Evolutionary conservation across 768 basidiomycete genomes (phyloP), one percentile per base, ranked within the genome.

Genomic region (Pleurotus salmoneostramineus): DNA sequence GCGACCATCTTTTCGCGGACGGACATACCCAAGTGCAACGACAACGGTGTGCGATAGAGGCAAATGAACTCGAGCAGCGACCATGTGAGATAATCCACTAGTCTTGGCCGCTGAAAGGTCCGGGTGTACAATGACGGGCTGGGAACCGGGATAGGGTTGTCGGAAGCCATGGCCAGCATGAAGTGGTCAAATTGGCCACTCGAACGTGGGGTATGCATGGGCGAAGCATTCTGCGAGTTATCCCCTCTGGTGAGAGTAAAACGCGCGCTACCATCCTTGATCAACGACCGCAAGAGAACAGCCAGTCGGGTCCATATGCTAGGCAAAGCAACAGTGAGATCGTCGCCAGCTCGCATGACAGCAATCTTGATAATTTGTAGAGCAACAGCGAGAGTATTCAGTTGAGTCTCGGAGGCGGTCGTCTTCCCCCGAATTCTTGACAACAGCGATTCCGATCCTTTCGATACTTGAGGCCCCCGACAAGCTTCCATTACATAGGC

Each of bases 11-110:
- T 88, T 68, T 88, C 87, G 62, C 82, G 80, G n/a, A 81, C 72
- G 58, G 89, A 79, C 2, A 83, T 70, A 27, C 85, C 85, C 71
- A 91, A 76, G 61, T 89, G 88, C 32, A 87, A 71, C 54, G 80
- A 71, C 32, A 92, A 74, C 0, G 89, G 88, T 40, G 72, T 83
- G 14, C 86, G 78, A 63, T 79, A 82, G 1, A 83, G 76, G 61
- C 83, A 87, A 14, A 88, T 67, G 56, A 88, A 76, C 63, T 90
- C 87, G 31, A 91, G 70, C 32, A 85, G 67, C 3, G 89, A 91
- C 89, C 89, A 91, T 1, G 87, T 73, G 6, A 82, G 71, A 62
- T 89, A 91, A 66, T 92, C 90, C 4, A 89, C 72, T 27, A 87
- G 71, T 32, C 87, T 77, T 3, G 88, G 88, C 43, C 46, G 57